A percentile compares a stretch with the other conserved stretches of the same genome.
Evolutionary conservation across 768 basidiomycete genomes (phyloP).

Genomic region (Fibroporia radiculosa): DNA sequence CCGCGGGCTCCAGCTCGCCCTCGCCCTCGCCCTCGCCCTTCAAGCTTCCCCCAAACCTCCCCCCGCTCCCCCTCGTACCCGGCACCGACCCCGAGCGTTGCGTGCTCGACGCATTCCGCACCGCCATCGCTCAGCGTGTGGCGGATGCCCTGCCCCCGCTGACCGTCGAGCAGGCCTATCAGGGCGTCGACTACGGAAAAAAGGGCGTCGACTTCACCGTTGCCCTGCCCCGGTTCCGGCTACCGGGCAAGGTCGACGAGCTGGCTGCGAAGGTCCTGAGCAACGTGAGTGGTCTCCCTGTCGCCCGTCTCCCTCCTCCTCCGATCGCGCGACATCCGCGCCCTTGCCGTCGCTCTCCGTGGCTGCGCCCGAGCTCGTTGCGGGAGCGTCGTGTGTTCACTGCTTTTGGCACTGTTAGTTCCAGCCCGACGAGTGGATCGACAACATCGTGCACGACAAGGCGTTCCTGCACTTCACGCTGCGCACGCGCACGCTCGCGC

Average conservation of each 20-base stretch:
- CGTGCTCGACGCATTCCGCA: slow-evolving; percentile 71
- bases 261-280: slow-evolving; percentile 67
- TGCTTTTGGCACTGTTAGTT: no score
- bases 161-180: slow-evolving; percentile 69
- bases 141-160: slow-evolving; percentile 58
- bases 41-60: slow-evolving; percentile 16
- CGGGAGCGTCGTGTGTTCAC: no score
- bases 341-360: not conserved
- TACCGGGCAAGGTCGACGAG: slow-evolving; percentile 77
- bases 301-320: not conserved
- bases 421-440: slow-evolving; percentile 72
- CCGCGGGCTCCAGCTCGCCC: slow-evolving; percentile 1
- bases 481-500: slow-evolving; percentile 55
- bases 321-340: not conserved
- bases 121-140: slow-evolving; percentile 68
- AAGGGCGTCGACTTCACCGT: slow-evolving; percentile 93
- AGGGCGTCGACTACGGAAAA: slow-evolving; percentile 84
- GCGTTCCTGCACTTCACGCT: slow-evolving; percentile 81
- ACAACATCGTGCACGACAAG: slow-evolving; percentile 60
- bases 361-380: not conserved
- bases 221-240: slow-evolving; percentile 84
- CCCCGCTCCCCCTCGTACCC: slow-evolving; percentile 30
- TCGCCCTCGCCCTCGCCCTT: slow-evolving; percentile 7
- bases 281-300: slow-evolving; percentile 34
- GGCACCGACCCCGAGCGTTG: slow-evolving; percentile 57